Percentiles rank a stretch among this genome's conserved stretches.
Evolutionary conservation across 148 eudicot species (phyloP).

Genomic region (Silene latifolia): DNA sequence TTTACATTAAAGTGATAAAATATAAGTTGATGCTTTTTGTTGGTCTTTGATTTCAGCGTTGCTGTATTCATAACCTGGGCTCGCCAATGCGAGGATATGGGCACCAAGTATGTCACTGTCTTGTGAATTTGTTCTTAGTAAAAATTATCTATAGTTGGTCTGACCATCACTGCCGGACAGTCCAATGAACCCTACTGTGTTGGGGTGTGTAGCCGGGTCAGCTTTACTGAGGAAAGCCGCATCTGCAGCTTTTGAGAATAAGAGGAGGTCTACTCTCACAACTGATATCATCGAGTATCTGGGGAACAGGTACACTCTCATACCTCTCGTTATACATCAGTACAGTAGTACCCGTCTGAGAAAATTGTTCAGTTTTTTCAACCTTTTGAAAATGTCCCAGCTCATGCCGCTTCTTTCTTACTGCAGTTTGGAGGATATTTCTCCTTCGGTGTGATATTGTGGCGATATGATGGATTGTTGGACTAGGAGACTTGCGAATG

Average conservation of each 20-base stretch:
- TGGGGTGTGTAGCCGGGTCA: conserved; percentile 88
- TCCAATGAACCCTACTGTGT: conserved; percentile 45
- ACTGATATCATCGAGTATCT: conserved; percentile 77
- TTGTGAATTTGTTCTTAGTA: neutral
- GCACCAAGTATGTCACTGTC: conserved; percentile 24
- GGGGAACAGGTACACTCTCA: conserved; percentile 54
- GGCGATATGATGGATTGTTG: neutral
- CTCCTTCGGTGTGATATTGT: conserved; percentile 32
- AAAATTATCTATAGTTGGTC: neutral
- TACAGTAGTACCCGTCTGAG: neutral
- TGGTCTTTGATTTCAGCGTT: conserved; percentile 44
- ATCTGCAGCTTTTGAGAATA: conserved; percentile 53
- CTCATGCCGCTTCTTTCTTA: conserved; percentile 1
- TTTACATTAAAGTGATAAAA: neutral
- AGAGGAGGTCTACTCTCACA: conserved; percentile 81
- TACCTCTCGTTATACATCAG: neutral
- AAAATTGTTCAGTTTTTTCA: neutral
- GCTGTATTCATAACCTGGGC: conserved; percentile 91
- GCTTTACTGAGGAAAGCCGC: conserved; percentile 81
- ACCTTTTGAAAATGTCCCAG: neutral
- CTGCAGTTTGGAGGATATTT: conserved; percentile 80
- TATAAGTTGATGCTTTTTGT: neutral
- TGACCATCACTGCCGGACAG: conserved; percentile 4
- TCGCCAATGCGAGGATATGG: conserved; percentile 39
- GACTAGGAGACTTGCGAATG: neutral